Evolutionary conservation across 1,284 basidiomycete genomes (phyloP).

Genomic region (Phylloboletellus chloephorus): DNA sequence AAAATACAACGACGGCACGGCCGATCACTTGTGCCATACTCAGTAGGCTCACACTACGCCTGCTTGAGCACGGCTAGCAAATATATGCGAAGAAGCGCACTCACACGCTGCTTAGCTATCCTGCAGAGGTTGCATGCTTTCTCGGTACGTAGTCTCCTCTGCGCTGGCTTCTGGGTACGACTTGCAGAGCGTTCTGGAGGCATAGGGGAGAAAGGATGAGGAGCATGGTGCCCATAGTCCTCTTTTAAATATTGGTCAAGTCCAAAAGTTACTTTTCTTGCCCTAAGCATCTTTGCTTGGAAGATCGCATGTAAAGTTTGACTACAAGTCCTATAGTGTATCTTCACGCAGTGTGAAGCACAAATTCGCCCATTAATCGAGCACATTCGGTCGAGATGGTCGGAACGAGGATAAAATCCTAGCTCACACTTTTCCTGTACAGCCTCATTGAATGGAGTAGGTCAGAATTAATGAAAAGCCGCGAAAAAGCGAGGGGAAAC

Average conservation of each 20-base stretch:
- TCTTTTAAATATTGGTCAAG: constrained; percentile 21
- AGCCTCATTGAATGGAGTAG: constrained; percentile 11
- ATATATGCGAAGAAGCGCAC: constrained; percentile 1
- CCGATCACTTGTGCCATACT: constrained; percentile 17
- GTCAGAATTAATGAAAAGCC: constrained; percentile 28
- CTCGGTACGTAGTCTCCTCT: constrained; percentile 15
- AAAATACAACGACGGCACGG: constrained; percentile 23
- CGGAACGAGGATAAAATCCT: constrained; percentile 13
- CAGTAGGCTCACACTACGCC: constrained; percentile 17
- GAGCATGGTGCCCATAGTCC: constrained; percentile 1
- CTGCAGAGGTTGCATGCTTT: constrained; percentile 22
- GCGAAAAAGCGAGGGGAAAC: constrained; percentile 23
- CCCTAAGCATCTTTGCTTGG: constrained; percentile 10
- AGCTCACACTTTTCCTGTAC: constrained; percentile 11
- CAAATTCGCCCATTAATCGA: constrained; percentile 17
- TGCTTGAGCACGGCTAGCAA: constrained; percentile 7
- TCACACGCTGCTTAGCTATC: constrained; percentile 19
- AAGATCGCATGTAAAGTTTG: constrained; percentile 10
- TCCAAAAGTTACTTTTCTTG: constrained; percentile 7
- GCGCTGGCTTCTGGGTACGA: constrained; percentile 8
- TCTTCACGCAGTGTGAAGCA: constrained; percentile 12
- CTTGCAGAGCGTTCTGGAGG: constrained; percentile 8
- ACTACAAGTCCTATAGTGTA: constrained; percentile 6
- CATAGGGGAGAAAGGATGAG: constrained; percentile 15
- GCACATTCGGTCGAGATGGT: constrained; percentile 10